Base-by-base conservation (phyloP, 2,329 filamentous ascomycete genomes). In the Fusarium sp. region DNA sequence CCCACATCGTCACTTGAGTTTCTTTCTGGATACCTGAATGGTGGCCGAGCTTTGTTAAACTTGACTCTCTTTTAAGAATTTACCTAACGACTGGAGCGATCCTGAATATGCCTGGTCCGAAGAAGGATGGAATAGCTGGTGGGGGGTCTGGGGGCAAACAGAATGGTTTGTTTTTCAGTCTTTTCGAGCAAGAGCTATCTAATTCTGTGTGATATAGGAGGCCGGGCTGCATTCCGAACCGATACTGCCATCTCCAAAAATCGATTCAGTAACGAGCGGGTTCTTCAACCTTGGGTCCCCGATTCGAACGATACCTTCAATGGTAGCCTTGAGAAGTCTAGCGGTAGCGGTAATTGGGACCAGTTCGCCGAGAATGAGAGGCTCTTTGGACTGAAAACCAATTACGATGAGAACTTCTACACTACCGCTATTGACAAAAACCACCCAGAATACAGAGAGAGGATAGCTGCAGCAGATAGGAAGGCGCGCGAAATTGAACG, bases 381-480 rank as follows among this genome's bases (percentile, higher is more conserved):
- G 62, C 89, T 94, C 35, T 98, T 97, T 79, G 96, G 96, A 39
- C 84, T 97, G 42, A 94, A 90, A 82, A 96, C 93, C 58, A 94
- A 94, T 77, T 99, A 98, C 80, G 91, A 98, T 78, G 96, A 98
- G 82, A 94, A 93, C 76, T 90, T 96, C 46, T 99, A 99, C 83
- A 99, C 96, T 4, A 99, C 96, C 15, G 84, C 89, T 44, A 97
- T 99, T 78, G 90, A 99, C 82, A 94, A 91, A 78, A 93, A 83
- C 71, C 91, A 97, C 76, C 95, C 96, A 3, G 87, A 92, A 60
- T 98, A 97, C 82, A 91, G 89, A 72, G 90, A 94, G 80, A 90
- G 92, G 72, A 87, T 93, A 76, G 94, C 93, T 7, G 89, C 91
- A 39, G 96, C 95, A 5, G 94, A 95, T 27, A 91, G 88, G 74